These are phyloP conservation scores for Flaveria robusta DNA, from an alignment of 129 eudicot genomes.

Conservation along the genomic window DNA sequence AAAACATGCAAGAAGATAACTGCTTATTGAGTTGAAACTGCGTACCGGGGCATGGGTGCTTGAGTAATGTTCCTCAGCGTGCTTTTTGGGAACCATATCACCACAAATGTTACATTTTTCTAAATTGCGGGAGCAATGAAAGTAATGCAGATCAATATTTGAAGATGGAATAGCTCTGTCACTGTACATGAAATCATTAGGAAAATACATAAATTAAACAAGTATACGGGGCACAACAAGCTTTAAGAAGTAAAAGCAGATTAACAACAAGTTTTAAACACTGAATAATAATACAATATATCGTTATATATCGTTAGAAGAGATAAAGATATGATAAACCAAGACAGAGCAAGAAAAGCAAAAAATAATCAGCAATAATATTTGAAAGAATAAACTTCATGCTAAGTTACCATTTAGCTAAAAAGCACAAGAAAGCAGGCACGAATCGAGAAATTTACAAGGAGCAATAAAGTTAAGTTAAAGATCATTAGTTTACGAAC, in stretches of 20 bases:
- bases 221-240: not conserved
- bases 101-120: constrained; percentile 76
- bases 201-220: not conserved
- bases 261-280: not conserved
- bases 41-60: constrained; percentile 76
- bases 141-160: constrained; percentile 70
- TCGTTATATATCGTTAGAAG: too few relatives aligned
- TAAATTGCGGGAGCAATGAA: constrained; percentile 76
- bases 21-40: not conserved
- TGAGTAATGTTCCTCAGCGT: constrained; percentile 66
- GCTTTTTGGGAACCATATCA: constrained; percentile 68
- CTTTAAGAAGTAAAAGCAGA: not conserved
- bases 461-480: too few relatives aligned
- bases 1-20: too few relatives aligned
- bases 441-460: too few relatives aligned
- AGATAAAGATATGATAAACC: too few relatives aligned
- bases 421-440: too few relatives aligned
- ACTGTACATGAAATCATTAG: constrained; percentile 38
- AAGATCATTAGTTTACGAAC: too few relatives aligned
- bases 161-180: constrained; percentile 68
- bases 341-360: too few relatives aligned
- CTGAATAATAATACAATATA: too few relatives aligned
- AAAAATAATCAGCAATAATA: too few relatives aligned
- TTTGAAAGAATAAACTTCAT: too few relatives aligned
- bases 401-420: too few relatives aligned